Evolutionary conservation across 345 rosid genomes (phyloP).

Genomic region (Salix arbutifolia): DNA sequence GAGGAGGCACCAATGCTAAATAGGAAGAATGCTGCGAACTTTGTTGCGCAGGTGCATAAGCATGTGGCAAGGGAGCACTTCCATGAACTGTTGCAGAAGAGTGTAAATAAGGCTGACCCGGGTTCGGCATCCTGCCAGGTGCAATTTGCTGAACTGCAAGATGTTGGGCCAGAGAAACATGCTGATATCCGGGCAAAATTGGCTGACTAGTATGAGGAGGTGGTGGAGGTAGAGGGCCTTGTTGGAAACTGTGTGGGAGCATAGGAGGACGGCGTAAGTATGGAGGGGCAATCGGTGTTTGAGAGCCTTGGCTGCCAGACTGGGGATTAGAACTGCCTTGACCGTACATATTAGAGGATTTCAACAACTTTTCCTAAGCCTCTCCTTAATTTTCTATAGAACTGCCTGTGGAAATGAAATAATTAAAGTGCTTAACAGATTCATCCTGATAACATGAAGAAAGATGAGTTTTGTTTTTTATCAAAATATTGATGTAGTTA

Average conservation of each 20-base stretch:
- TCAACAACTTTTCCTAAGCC: not conserved
- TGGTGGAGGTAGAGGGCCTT: slow-evolving; percentile 17
- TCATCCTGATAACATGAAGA: too few species aligned
- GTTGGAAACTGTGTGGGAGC: slow-evolving; percentile 27
- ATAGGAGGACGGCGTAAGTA: slow-evolving; percentile 27
- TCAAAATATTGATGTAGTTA: not conserved
- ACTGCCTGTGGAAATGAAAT: not conserved
- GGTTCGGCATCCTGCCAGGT: slow-evolving; percentile 21
- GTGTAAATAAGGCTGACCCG: slow-evolving; percentile 31
- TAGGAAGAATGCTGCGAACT: slow-evolving; percentile 21
- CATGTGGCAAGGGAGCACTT: slow-evolving; percentile 21
- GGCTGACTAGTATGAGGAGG: slow-evolving; percentile 21
- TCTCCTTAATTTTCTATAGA: not conserved
- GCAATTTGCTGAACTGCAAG: slow-evolving; percentile 28
- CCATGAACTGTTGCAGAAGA: slow-evolving; percentile 18
- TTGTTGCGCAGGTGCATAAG: slow-evolving; percentile 32
- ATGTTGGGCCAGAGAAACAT: slow-evolving; percentile 29
- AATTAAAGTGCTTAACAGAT: not conserved
- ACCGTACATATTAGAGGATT: slow-evolving; percentile 26
- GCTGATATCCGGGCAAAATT: slow-evolving; percentile 29
- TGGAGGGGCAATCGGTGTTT: slow-evolving; percentile 30
- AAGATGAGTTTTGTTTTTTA: too few species aligned
- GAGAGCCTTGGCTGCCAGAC: slow-evolving; percentile 28
- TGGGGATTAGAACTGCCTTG: slow-evolving; percentile 37
- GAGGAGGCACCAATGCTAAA: slow-evolving; percentile 25